Conservation (phyloP, 2,329 filamentous ascomycete species). For the Diaporthe citriasiana region DNA sequence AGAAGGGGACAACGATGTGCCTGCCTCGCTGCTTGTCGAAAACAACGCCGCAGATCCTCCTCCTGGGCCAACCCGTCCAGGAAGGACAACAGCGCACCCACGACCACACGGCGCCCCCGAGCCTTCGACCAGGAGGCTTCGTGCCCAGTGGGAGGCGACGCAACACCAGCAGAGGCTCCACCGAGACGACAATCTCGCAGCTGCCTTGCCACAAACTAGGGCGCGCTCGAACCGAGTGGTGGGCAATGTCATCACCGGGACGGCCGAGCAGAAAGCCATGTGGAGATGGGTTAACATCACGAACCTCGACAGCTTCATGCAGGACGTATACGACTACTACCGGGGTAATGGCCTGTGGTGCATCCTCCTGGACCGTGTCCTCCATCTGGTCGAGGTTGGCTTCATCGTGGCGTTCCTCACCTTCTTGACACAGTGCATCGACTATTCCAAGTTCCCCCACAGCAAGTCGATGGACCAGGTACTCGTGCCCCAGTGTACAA, state of each 20-base stretch:
- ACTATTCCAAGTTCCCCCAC: slow-evolving; percentile 81
- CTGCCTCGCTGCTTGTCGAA: slow-evolving; percentile 74
- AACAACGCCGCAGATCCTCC: slow-evolving; percentile 53
- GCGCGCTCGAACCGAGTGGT: slow-evolving; percentile 51
- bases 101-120: slow-evolving; percentile 53
- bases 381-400: slow-evolving; percentile 83
- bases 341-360: slow-evolving; percentile 87
- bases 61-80: slow-evolving; percentile 42
- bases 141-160: slow-evolving; percentile 68
- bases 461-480: slow-evolving; percentile 70
- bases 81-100: slow-evolving; percentile 46
- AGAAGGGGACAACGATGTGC: slow-evolving; percentile 72
- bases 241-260: slow-evolving; percentile 49
- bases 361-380: slow-evolving; percentile 78
- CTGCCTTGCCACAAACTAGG: slow-evolving; percentile 43
- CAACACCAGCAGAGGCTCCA: slow-evolving; percentile 67
- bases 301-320: slow-evolving; percentile 89
- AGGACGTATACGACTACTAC: slow-evolving; percentile 89
- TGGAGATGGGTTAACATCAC: slow-evolving; percentile 95
- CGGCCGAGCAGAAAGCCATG: slow-evolving; percentile 80
- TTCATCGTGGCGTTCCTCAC: slow-evolving; percentile 88
- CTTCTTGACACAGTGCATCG: slow-evolving; percentile 87
- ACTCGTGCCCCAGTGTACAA: slow-evolving; percentile 80
- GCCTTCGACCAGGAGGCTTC: slow-evolving; percentile 59
- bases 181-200: slow-evolving; percentile 51